Evolutionary conservation across 2,329 filamentous ascomycete species (phyloP).

Genomic region (Aureobasidium sp.): DNA sequence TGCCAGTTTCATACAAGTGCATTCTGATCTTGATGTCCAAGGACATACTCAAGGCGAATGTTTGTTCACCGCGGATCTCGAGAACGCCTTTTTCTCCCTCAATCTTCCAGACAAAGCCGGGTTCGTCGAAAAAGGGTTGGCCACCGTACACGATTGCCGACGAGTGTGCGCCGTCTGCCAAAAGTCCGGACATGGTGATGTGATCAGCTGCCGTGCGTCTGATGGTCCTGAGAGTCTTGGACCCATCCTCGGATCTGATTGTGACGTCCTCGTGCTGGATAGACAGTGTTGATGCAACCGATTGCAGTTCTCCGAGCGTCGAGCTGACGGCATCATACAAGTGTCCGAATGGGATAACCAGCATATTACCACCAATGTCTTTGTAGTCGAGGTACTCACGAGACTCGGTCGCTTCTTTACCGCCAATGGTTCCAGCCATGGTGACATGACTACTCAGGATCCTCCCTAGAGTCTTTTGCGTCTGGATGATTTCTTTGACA

Average conservation of each 20-base stretch:
- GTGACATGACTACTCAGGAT: slow-evolving; percentile 34
- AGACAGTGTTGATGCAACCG: slow-evolving; percentile 37
- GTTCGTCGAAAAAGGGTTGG: slow-evolving; percentile 42
- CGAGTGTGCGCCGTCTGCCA: slow-evolving; percentile 37
- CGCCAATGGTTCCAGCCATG: slow-evolving; percentile 25
- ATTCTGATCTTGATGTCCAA: slow-evolving; percentile 1
- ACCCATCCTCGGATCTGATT: slow-evolving; percentile 30
- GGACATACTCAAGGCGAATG: slow-evolving; percentile 13
- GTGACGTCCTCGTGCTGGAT: slow-evolving; percentile 39
- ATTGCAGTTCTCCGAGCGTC: slow-evolving; percentile 23
- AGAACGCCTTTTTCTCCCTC: slow-evolving; percentile 41
- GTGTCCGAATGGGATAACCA: slow-evolving; percentile 36
- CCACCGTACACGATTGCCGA: slow-evolving; percentile 44
- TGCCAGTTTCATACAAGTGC: slow-evolving; percentile 25
- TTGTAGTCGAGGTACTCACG: slow-evolving; percentile 46
- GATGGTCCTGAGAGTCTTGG: slow-evolving; percentile 28
- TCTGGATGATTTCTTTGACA: slow-evolving; percentile 36
- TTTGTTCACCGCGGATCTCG: slow-evolving; percentile 24
- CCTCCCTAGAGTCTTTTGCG: slow-evolving; percentile 38
- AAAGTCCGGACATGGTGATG: slow-evolving; percentile 34
- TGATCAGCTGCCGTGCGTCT: slow-evolving; percentile 42
- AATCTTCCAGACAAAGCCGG: slow-evolving; percentile 45
- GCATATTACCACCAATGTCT: slow-evolving; percentile 38
- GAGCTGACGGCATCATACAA: slow-evolving; percentile 37
- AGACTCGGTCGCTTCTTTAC: slow-evolving; percentile 18